Evolutionary conservation across 257 asterid species (phyloP), one percentile per base, ranked within the genome.

Genomic region (Anisodus tanguticus): DNA sequence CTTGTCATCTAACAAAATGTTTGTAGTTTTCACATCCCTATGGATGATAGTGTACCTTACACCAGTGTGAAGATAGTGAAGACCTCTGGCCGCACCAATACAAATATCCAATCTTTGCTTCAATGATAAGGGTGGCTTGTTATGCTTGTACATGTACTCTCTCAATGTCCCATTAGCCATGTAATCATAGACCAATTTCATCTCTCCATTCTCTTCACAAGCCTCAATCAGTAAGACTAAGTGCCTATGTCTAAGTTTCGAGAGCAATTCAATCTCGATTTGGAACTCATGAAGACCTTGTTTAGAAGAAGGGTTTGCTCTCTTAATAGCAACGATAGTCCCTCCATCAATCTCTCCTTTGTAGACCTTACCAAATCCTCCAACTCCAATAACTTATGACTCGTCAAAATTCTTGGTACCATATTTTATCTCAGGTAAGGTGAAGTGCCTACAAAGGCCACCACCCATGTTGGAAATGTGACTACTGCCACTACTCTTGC

Each of bases 11-110:
- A 92, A 54, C 1, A 94, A 85, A 84, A 94, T 93, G 78, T 94
- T 94, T 2, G 98, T 93, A 82, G 91, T 90, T 81, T 94, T 94
- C 67, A 94, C 98, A 59, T 94, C 97, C 74, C 98, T 84, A 45
- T 94, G 98, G 58, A 94, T 94, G 89, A 94, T 93, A 0, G 91
- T 90, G 72, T 92, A 76, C 87, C 89, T 90, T 55, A 97, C 97
- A 6, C 98, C 97, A 0, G 98, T 94, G 91, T 94, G 98, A 22
- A 94, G 97, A 53, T 94, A 94, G 83, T 94, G 98, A 37, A 94
- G 91, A 17, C 98, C 97, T 78, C 91, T 87, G 0, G 97, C 90
- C 8, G 97, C 92, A 53, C 97, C 97, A 26, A 94, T 89, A 91
- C 95, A 92, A 4, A 94, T 94, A 8, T 91, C 92, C 45, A 94